A percentile compares a stretch with the other conserved stretches of the same genome.
phyloP scores from a whole-genome alignment of 352 stramenopile genomes.

The Pythium dissimile region DNA sequence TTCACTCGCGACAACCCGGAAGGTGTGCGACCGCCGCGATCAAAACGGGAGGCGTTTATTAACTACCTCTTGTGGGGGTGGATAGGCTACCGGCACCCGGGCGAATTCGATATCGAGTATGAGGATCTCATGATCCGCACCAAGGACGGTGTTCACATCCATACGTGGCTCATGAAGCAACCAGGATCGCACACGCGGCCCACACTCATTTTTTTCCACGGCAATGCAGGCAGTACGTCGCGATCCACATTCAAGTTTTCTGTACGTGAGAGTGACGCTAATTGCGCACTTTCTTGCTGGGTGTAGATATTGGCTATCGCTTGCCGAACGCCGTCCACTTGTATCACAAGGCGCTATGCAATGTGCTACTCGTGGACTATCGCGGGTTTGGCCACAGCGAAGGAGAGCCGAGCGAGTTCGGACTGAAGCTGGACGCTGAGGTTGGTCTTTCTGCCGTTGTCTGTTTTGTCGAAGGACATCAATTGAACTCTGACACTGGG shows the following conservation, averaged over 20 bases:
- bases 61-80: too few relatives aligned
- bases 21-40: too few relatives aligned
- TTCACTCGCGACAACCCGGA: slow-evolving; percentile 77
- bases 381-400: slow-evolving; percentile 92
- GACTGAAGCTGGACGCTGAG: slow-evolving; percentile 91
- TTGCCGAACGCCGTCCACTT: slow-evolving; percentile 92
- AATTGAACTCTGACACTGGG: too few relatives aligned
- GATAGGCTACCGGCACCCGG: slow-evolving; percentile 83
- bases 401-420: slow-evolving; percentile 79
- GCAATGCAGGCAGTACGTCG: slow-evolving; percentile 89
- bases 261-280: neutral
- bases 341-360: slow-evolving; percentile 81
- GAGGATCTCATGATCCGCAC: slow-evolving; percentile 87
- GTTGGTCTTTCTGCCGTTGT: too few relatives aligned
- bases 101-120: slow-evolving; percentile 86
- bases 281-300: neutral
- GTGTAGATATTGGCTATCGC: slow-evolving; percentile 89
- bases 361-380: slow-evolving; percentile 94
- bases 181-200: slow-evolving; percentile 41
- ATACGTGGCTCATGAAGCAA: slow-evolving; percentile 93
- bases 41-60: too few relatives aligned
- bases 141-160: slow-evolving; percentile 81
- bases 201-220: slow-evolving; percentile 95
- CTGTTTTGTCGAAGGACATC: neutral
- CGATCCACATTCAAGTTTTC: neutral